Evolutionary conservation across 495 filamentous ascomycete genomes (phyloP), one percentile per base, ranked within the genome.

Genomic region (Penicillium longicatenatum): DNA sequence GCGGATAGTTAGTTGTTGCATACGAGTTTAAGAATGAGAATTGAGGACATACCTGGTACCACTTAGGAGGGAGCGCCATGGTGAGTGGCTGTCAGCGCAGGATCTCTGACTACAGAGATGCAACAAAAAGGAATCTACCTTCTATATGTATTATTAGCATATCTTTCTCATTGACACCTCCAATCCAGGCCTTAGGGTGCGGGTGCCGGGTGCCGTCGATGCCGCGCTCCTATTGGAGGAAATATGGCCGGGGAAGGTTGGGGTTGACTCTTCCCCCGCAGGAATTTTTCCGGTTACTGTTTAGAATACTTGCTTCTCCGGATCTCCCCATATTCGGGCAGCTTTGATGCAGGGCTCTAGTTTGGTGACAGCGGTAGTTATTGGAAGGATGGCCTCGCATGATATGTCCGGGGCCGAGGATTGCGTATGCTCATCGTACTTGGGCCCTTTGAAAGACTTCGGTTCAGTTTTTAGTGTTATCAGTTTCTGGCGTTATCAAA

Each of bases 1-100:
- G 52, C 74, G 75, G 58, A 68, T 41, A 22, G 19, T 33, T 10
- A 57, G 16, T 33, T n/a, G 1, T 21, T 24, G 39, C 2, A 35
- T 3, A 11, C 9, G 10, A 35, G 31, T 4, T 49, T 29, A 29
- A 11, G 21, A 2, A 26, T 1, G 12, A 24, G 14, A 16, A 12
- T 6, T 9, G 12, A 48, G 4, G 45, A 42, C 54, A 24, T 43
- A 57, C 54, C 46, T 57, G 54, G 46, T 57, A 57, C 47, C 45
- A 50, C 26, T 35, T 35, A 31, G 54, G 54, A 51, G 54, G 22
- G 2, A 57, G 54, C 46, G 54, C 33, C 54, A 50, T 57, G 33
- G 0, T 42, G 26, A 16, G 9, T 17, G 26, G 8, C n/a, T n/a
- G n/a, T 30, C 4, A 10, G 31, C 16, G 6, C 21, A 33, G 17